Evolutionary conservation across 2,329 filamentous ascomycete genomes (phyloP), one percentile per base, ranked within the genome.

Genomic region (Cyphellophora europaea): DNA sequence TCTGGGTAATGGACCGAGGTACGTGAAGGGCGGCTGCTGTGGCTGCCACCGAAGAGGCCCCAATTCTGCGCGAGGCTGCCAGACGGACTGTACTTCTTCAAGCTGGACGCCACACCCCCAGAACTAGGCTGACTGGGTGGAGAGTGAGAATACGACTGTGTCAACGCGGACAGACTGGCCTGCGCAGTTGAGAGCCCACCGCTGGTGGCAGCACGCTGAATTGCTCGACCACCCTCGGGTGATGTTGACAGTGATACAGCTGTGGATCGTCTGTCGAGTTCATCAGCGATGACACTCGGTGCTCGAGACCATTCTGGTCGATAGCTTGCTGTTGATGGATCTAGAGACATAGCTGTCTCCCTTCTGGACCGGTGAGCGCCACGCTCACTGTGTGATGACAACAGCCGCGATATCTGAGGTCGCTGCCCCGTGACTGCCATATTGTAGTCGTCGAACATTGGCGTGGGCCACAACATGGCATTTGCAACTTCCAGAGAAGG

Each of bases 61-160:
- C 44, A 47, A 2, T 30, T 36, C 19, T 42, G 38, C 3, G 42
- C 36, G 28, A 47, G 27, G 16, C 42, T 45, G 6, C 42, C 40
- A 10, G 44, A 47, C 13, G 44, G 44, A 16, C 44, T 47, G 23
- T 43, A 47, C 18, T 42, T 47, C 30, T 47, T 47, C 19, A 45
- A 15, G 14, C 42, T 42, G 5, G 40, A 36, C 6, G 41, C 35
- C 27, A 35, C 16, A 8, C 31, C 29, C n/a, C 41, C 33, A 16
- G 33, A 16, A 11, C 40, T 28, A 31, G n/a, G 33, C 10, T 47
- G 44, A 28, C 35, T 44, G n/a, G 47, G 42, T 21, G 49, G 45
- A 15, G 49, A 51, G 17, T 40, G 38, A n/a, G 45, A 42, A 31
- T 43, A 48, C 8, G 47, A 45, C 27, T 44, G 48, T 13, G 45